phyloP scores from a whole-genome alignment of 2,329 filamentous ascomycete species.

The Aspergillus sp. region DNA sequence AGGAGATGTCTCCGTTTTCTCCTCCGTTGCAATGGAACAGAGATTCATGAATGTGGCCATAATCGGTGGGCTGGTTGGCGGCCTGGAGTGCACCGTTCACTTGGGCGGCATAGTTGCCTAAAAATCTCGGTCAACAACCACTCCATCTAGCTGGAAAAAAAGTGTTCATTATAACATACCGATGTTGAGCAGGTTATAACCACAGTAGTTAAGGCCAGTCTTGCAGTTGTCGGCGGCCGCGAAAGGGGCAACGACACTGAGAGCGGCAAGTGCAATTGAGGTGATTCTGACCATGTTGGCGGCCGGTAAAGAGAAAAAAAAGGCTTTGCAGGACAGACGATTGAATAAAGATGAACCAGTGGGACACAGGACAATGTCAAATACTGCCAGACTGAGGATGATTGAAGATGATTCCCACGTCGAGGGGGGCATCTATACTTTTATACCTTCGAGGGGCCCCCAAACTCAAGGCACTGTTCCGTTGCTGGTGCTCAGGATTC shows the following conservation, averaged over 20 bases:
- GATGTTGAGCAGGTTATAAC: constrained; percentile 8
- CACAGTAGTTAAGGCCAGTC: constrained; percentile 9
- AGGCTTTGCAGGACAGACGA: background rate
- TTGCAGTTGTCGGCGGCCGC: constrained; percentile 8
- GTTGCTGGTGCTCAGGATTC: no score
- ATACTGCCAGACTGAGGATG: background rate
- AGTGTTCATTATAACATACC: constrained; percentile 1
- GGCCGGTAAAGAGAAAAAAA: background rate
- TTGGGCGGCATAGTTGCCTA: constrained; percentile 8
- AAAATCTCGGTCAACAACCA: background rate
- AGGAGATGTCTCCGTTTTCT: constrained; percentile 7
- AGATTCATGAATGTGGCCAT: constrained; percentile 6
- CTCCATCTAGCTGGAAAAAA: background rate
- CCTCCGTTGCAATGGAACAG: constrained; percentile 9
- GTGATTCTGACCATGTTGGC: constrained; percentile 5
- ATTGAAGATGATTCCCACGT: background rate
- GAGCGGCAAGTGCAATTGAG: background rate
- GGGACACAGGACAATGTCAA: background rate
- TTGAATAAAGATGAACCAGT: background rate
- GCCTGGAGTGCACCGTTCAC: constrained; percentile 4
- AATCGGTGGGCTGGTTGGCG: constrained; percentile 2
- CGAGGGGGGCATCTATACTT: no score
- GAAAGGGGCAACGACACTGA: constrained; percentile 2
- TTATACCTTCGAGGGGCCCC: no score
- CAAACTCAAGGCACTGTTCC: no score